Evolutionary conservation across 495 filamentous ascomycete genomes (phyloP).

Genomic region (Talaromyces adpressus): DNA sequence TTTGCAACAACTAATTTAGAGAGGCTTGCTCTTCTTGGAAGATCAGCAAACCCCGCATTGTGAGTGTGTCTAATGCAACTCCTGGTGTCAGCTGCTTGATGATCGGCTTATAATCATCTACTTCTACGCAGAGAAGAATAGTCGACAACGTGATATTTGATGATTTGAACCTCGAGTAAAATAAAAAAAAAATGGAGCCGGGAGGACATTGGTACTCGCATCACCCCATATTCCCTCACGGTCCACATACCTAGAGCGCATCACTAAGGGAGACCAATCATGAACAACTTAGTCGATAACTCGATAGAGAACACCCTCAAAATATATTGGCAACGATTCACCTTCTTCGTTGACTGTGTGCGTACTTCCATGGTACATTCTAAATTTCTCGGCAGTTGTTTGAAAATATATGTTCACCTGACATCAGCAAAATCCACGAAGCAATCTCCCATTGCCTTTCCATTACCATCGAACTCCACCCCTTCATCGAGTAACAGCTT

Average conservation of each 20-base stretch:
- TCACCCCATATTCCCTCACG: neutral
- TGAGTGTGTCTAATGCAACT: neutral
- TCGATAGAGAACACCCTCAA: too few relatives aligned
- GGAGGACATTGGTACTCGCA: neutral
- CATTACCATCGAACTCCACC: constrained; percentile 22
- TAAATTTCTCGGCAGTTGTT: neutral
- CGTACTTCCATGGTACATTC: neutral
- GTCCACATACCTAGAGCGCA: neutral
- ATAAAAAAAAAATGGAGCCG: neutral
- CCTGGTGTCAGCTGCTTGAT: neutral
- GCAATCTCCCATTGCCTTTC: constrained; percentile 20
- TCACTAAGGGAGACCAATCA: neutral
- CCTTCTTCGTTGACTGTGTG: neutral
- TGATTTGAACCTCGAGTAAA: neutral
- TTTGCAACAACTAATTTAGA: neutral
- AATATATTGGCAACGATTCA: neutral
- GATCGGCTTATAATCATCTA: neutral
- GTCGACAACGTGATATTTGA: neutral
- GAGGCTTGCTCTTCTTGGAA: neutral
- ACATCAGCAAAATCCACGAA: constrained; percentile 23
- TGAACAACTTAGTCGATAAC: neutral
- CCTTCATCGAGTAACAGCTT: constrained; percentile 21
- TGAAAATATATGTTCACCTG: neutral
- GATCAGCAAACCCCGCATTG: neutral
- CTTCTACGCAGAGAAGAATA: neutral